Conservation (phyloP, 305 asterid species). For the Nicotiana rustica region DNA sequence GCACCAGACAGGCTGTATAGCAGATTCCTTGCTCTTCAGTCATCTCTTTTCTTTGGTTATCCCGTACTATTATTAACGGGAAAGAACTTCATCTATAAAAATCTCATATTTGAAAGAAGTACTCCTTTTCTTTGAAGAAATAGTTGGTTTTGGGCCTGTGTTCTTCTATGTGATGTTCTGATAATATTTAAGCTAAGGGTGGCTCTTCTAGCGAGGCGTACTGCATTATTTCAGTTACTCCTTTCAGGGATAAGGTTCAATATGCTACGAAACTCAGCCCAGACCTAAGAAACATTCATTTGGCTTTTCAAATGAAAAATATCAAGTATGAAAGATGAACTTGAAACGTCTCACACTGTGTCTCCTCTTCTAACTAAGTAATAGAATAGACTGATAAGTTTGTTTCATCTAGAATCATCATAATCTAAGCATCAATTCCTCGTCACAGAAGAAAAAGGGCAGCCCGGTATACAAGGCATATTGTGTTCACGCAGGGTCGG, state of each 20-base stretch:
- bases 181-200: background rate
- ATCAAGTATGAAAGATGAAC: too few relatives aligned
- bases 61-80: background rate
- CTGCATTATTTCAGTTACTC: background rate
- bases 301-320: too few relatives aligned
- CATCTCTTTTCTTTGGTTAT: background rate
- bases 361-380: too few relatives aligned
- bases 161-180: background rate
- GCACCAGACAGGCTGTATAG: too few relatives aligned
- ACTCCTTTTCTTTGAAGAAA: background rate
- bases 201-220: background rate
- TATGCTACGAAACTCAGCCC: background rate
- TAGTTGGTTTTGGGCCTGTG: background rate
- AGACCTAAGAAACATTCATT: too few relatives aligned
- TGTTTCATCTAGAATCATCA: too few relatives aligned
- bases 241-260: background rate
- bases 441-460: too few relatives aligned
- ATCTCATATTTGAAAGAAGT: background rate
- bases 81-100: background rate
- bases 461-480: too few relatives aligned
- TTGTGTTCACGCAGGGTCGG: too few relatives aligned
- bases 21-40: background rate
- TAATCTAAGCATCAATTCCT: too few relatives aligned
- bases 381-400: too few relatives aligned
- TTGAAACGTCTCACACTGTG: too few relatives aligned